phyloP scores from a whole-genome alignment of 345 rosid species.

The Eucalyptus dawsonii region DNA sequence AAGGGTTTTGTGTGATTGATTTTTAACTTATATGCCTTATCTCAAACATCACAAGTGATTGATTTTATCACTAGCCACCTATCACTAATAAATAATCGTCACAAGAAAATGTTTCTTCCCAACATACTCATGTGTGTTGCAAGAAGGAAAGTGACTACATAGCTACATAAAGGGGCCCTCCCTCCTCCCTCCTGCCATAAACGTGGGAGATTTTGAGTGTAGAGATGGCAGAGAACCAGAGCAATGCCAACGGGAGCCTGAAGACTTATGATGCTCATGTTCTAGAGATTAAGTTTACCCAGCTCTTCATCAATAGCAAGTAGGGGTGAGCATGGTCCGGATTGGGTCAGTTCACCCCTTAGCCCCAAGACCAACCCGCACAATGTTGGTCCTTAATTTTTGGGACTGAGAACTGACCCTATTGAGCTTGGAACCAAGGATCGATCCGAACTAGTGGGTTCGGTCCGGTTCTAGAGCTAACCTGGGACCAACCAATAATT shows the following conservation, averaged over 20 bases:
- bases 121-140: background rate
- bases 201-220: background rate
- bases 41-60: too few species aligned
- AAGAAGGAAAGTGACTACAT: background rate
- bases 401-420: too few species aligned
- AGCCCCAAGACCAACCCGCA: too few species aligned
- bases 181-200: background rate
- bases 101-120: background rate
- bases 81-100: too few species aligned
- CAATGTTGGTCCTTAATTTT: too few species aligned
- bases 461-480: too few species aligned
- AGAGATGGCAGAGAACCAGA: constrained; percentile 16
- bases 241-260: constrained; percentile 15
- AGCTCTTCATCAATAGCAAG: constrained; percentile 60
- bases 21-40: background rate
- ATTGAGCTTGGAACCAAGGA: too few species aligned
- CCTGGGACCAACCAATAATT: too few species aligned
- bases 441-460: too few species aligned
- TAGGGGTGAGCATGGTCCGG: background rate
- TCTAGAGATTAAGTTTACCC: constrained; percentile 45
- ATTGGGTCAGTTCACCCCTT: too few species aligned
- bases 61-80: too few species aligned
- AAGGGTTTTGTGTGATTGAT: background rate
- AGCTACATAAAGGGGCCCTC: background rate
- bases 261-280: constrained; percentile 2